phyloP scores from a whole-genome alignment of 768 basidiomycete genomes.

The Termitomyces sp. region DNA sequence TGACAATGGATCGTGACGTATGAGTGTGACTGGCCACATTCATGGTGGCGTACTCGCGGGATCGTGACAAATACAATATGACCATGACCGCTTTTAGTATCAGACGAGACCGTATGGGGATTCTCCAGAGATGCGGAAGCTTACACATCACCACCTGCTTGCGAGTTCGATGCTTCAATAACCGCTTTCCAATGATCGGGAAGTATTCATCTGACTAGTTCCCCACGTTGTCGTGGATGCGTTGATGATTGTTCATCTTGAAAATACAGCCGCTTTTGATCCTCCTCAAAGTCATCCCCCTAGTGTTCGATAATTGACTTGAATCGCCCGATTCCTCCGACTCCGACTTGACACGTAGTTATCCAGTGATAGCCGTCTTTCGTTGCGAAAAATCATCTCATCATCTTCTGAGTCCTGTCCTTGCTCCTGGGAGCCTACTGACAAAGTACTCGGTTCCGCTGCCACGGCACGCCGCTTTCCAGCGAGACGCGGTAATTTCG shows the following conservation, averaged over 20 bases:
- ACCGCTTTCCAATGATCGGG: too few species aligned
- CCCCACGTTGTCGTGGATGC: too few species aligned
- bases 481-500: neutral
- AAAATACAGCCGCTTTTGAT: neutral
- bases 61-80: too few species aligned
- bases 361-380: too few species aligned
- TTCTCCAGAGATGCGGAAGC: neutral
- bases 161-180: too few species aligned
- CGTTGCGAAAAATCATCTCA: neutral
- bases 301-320: neutral
- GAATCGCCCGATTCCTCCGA: neutral
- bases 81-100: too few species aligned
- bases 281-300: too few species aligned
- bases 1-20: too few species aligned
- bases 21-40: too few species aligned
- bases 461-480: neutral
- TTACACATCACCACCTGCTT: neutral
- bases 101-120: neutral
- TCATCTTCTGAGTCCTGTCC: neutral
- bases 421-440: neutral
- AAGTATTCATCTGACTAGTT: too few species aligned
- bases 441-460: neutral
- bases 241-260: too few species aligned
- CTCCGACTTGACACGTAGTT: neutral
- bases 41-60: too few species aligned